Conservation (phyloP, 441 rosid genomes). For the Syzygium syzygioides region DNA sequence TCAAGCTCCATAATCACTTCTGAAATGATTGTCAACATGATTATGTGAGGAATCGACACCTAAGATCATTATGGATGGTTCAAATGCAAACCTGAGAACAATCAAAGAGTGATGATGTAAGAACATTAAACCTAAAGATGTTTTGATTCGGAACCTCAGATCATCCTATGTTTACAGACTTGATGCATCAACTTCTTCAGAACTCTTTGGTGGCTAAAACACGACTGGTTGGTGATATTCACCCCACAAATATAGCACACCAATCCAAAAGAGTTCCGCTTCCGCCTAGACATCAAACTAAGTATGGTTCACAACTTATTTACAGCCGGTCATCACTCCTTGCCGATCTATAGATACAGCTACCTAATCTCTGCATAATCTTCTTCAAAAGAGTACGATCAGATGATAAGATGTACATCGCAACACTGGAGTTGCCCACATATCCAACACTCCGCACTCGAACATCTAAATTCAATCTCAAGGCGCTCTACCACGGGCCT, state of each 20-base stretch:
- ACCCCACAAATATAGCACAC: neutral
- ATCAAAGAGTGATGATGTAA: neutral
- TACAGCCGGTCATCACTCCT: neutral
- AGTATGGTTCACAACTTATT: neutral
- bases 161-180: neutral
- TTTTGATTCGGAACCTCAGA: neutral
- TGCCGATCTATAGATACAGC: neutral
- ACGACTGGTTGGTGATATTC: neutral
- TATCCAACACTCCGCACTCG: neutral
- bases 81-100: neutral
- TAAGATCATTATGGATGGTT: neutral
- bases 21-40: neutral
- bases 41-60: neutral
- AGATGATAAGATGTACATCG: neutral
- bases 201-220: neutral
- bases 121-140: neutral
- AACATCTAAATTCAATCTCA: neutral
- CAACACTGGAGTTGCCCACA: neutral
- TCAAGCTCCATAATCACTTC: neutral
- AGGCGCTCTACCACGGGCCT: neutral
- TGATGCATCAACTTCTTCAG: neutral
- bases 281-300: neutral
- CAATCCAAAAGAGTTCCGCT: neutral
- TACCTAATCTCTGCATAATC: neutral
- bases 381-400: neutral